Evolutionary conservation across 139 green algal genomes (phyloP).

Genomic region (Nannochloris sp.): DNA sequence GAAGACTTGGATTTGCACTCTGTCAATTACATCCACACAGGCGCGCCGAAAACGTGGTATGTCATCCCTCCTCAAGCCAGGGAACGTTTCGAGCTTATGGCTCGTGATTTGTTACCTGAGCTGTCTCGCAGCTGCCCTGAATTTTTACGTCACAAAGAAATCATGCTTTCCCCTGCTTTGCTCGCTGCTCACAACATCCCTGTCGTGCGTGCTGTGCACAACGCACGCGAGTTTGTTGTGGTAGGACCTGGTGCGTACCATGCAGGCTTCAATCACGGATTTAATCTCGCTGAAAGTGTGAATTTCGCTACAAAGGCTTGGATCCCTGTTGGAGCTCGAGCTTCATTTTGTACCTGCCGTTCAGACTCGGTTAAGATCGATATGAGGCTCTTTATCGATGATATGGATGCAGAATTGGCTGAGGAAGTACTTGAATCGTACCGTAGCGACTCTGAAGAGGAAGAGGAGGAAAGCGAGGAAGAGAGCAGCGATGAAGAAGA

Average conservation of each 20-base stretch:
- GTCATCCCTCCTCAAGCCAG: constrained; percentile 54
- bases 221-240: constrained; percentile 69
- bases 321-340: constrained; percentile 41
- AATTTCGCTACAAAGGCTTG: constrained; percentile 66
- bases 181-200: constrained; percentile 46
- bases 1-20: constrained; percentile 90
- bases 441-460: not conserved
- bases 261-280: constrained; percentile 66
- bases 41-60: constrained; percentile 85
- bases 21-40: constrained; percentile 95
- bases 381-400: constrained; percentile 60
- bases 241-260: constrained; percentile 60
- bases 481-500: not conserved
- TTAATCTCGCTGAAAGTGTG: constrained; percentile 63
- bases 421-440: constrained; percentile 4
- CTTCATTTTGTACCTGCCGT: constrained; percentile 6
- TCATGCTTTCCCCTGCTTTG: constrained; percentile 52
- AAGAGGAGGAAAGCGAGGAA: not conserved
- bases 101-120: constrained; percentile 43
- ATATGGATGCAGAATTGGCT: constrained; percentile 16
- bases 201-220: constrained; percentile 39
- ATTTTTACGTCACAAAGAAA: constrained; percentile 73
- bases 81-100: constrained; percentile 59
- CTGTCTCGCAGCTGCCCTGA: constrained; percentile 46
- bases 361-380: constrained; percentile 63